A percentile compares a stretch with the other conserved stretches of the same genome.
Conservation (phyloP, 345 rosid species). For the Toxicodendron radicans region DNA sequence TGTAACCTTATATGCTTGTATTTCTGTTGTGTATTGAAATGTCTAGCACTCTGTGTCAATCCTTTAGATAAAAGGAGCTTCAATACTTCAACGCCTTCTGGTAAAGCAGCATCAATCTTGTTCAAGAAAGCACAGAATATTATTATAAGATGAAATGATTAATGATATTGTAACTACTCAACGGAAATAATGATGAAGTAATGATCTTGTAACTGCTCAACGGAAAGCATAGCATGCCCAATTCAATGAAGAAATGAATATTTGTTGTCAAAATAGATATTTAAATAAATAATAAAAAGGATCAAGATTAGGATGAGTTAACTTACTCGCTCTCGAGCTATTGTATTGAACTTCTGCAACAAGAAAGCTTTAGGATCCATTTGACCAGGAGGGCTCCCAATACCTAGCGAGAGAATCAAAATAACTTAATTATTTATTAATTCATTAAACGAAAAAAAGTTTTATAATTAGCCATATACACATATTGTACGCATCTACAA, state of each 20-base stretch:
- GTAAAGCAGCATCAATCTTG: conserved; percentile 73
- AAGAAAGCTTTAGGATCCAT: conserved; percentile 97
- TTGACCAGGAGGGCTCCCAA: conserved; percentile 89
- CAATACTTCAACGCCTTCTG: conserved; percentile 66
- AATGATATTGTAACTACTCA: background rate
- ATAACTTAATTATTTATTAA: background rate
- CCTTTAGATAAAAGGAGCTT: conserved; percentile 70
- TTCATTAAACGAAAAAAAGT: background rate
- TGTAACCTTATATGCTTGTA: conserved; percentile 77
- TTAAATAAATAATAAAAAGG: background rate
- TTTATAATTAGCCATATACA: no score
- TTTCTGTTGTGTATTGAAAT: conserved; percentile 74
- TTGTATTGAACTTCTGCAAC: conserved; percentile 75
- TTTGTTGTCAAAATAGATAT: background rate
- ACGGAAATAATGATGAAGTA: background rate
- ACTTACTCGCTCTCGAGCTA: conserved; percentile 63
- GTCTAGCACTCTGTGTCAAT: conserved; percentile 63
- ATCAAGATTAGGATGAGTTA: background rate
- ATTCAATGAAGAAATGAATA: background rate
- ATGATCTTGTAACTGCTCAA: background rate
- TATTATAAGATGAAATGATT: background rate
- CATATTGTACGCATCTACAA: background rate
- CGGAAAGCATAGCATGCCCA: background rate
- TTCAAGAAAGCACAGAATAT: conserved; percentile 10
- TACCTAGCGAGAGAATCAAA: conserved; percentile 39